phyloP scores from a whole-genome alignment of 371 early-diverging fungal species.

The Zopfochytrium polystomum region DNA sequence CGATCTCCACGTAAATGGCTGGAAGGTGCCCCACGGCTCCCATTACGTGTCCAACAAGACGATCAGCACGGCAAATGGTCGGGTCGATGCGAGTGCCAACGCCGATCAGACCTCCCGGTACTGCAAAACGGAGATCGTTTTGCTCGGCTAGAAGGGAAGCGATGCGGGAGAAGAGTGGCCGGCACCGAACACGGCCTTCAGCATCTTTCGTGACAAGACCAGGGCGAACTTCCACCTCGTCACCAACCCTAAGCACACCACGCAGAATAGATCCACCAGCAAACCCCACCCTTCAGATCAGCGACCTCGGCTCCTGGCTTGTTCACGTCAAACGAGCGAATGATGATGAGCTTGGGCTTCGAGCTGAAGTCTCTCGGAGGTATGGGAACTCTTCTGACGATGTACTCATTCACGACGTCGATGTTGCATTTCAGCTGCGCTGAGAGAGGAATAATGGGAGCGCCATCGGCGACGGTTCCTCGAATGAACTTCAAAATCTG shows the following conservation, averaged over 20 bases:
- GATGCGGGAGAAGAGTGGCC: conserved; percentile 93
- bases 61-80: conserved; percentile 97
- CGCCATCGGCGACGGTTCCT: conserved; percentile 92
- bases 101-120: conserved; percentile 99
- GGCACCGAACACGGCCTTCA: conserved; percentile 83
- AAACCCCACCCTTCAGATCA: conserved; percentile 98
- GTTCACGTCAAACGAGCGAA: conserved; percentile 99
- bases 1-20: conserved; percentile 92
- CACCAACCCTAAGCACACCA: conserved; percentile 95
- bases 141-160: conserved; percentile 91
- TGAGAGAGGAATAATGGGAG: conserved; percentile 99
- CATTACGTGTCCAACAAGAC: conserved; percentile 98
- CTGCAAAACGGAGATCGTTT: conserved; percentile 95
- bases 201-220: conserved; percentile 94
- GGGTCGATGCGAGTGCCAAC: conserved; percentile 99
- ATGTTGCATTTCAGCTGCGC: conserved; percentile 99
- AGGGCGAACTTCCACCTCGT: conserved; percentile 98
- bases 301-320: conserved; percentile 97
- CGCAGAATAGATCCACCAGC: conserved; percentile 98
- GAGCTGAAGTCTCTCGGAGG: conserved; percentile 91
- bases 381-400: conserved; percentile 97
- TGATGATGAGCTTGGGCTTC: conserved; percentile 95
- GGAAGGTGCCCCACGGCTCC: conserved; percentile 96
- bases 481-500: conserved; percentile 94
- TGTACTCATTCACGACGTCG: conserved; percentile 99